phyloP scores from a whole-genome alignment of 2,329 filamentous ascomycete genomes.

The Xylariaceae sp. region DNA sequence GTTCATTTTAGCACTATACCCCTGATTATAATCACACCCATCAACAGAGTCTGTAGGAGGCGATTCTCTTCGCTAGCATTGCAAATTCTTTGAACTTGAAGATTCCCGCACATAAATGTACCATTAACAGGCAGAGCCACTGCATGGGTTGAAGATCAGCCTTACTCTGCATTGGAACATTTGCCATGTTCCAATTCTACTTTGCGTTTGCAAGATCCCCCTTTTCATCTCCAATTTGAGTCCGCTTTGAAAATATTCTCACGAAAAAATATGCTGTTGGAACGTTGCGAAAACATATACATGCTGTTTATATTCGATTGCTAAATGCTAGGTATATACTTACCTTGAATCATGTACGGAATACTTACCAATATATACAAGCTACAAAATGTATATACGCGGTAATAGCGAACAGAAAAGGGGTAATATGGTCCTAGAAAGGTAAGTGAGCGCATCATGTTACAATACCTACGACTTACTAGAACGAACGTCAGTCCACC shows the following conservation, averaged over 20 bases:
- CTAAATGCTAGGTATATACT: not conserved
- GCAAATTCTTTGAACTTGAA: no score
- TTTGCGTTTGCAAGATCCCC: no score
- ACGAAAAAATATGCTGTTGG: no score
- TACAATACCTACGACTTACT: constrained; percentile 3
- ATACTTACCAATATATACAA: no score
- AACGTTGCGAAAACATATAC: no score
- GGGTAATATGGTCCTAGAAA: not conserved
- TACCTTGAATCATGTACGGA: not conserved
- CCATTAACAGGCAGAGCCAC: not conserved
- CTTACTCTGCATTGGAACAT: no score
- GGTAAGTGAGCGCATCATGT: not conserved
- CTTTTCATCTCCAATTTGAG: no score
- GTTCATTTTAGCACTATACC: constrained; percentile 8
- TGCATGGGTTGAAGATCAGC: no score
- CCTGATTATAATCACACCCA: constrained; percentile 5
- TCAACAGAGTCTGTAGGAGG: constrained; percentile 7
- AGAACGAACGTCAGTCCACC: not conserved
- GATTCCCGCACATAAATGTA: constrained; percentile 5
- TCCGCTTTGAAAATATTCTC: no score
- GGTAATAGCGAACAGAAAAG: not conserved
- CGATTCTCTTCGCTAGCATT: constrained; percentile 8
- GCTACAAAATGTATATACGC: not conserved
- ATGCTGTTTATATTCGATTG: not conserved
- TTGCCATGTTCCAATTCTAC: no score